phyloP scores from a whole-genome alignment of 2,329 filamentous ascomycete species.

The Fusarium chuoi region DNA sequence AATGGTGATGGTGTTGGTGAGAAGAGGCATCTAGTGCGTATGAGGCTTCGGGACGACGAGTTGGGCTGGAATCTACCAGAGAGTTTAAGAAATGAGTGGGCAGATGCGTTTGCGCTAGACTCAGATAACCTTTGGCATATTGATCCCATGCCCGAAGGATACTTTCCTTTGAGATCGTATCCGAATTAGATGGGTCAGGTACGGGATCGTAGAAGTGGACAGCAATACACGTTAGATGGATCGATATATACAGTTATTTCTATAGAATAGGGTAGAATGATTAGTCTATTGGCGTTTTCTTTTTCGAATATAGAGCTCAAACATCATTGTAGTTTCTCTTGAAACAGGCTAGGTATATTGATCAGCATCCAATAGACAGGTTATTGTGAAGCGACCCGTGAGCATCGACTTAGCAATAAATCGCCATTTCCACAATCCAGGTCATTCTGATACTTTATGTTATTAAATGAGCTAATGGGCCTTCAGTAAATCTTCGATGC shows the following conservation, averaged over 20 bases:
- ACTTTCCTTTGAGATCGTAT: constrained; percentile 64
- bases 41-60: constrained; percentile 64
- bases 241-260: rapidly evolving
- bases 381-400: rapidly evolving
- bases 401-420: neutral
- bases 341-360: too few species aligned
- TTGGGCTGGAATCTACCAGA: constrained; percentile 62
- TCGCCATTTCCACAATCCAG: neutral
- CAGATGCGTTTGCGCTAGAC: constrained; percentile 58
- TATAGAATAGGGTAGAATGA: neutral
- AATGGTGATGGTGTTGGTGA: neutral
- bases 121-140: constrained; percentile 63
- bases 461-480: too few species aligned
- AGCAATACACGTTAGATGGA: rapidly evolving
- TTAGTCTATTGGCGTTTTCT: neutral
- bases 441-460: rapidly evolving
- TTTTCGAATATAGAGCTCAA: neutral
- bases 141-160: constrained; percentile 67
- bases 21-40: constrained; percentile 65
- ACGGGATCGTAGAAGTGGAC: rapidly evolving
- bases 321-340: neutral
- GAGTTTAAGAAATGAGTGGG: constrained; percentile 61
- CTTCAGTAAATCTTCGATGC: too few species aligned
- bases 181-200: constrained; percentile 56
- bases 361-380: too few species aligned